Conservation (phyloP, 164 flowering plant species). For the Aristolochia contorta region DNA sequence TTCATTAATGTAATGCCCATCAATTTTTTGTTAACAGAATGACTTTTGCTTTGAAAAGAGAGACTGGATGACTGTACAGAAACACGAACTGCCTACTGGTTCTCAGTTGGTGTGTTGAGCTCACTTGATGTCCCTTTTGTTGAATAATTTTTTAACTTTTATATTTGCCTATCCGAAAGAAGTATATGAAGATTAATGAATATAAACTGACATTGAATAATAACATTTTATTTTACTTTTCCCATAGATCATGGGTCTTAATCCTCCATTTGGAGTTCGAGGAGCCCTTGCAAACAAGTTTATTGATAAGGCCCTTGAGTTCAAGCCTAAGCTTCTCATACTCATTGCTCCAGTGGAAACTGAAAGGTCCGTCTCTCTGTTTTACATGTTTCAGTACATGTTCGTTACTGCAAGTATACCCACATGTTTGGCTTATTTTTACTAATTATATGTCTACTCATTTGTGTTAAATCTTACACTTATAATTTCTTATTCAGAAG, state of each 20-base stretch:
- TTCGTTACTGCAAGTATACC: too few relatives aligned
- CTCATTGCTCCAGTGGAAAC: slow-evolving; percentile 84
- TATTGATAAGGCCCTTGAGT: slow-evolving; percentile 74
- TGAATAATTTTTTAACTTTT: too few relatives aligned
- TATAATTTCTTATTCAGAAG: too few relatives aligned
- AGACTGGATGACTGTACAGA: slow-evolving; percentile 67
- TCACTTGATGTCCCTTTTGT: too few relatives aligned
- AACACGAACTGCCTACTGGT: slow-evolving; percentile 55
- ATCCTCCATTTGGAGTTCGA: slow-evolving; percentile 85
- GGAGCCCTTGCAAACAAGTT: slow-evolving; percentile 66
- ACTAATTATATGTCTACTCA: too few relatives aligned
- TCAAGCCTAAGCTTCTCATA: slow-evolving; percentile 76
- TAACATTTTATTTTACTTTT: background rate
- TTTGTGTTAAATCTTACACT: too few relatives aligned
- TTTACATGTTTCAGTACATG: too few relatives aligned
- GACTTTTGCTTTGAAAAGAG: slow-evolving; percentile 65
- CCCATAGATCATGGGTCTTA: slow-evolving; percentile 76
- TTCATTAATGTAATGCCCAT: background rate
- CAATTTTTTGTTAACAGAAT: slow-evolving; percentile 34
- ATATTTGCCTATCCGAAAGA: too few relatives aligned
- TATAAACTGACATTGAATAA: background rate
- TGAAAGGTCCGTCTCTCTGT: slow-evolving; percentile 33
- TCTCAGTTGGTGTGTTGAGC: slow-evolving; percentile 44
- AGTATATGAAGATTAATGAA: too few relatives aligned
- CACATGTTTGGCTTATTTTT: too few relatives aligned